Base-by-base conservation (phyloP, 148 eudicot genomes). In the Beta vulgaris region DNA sequence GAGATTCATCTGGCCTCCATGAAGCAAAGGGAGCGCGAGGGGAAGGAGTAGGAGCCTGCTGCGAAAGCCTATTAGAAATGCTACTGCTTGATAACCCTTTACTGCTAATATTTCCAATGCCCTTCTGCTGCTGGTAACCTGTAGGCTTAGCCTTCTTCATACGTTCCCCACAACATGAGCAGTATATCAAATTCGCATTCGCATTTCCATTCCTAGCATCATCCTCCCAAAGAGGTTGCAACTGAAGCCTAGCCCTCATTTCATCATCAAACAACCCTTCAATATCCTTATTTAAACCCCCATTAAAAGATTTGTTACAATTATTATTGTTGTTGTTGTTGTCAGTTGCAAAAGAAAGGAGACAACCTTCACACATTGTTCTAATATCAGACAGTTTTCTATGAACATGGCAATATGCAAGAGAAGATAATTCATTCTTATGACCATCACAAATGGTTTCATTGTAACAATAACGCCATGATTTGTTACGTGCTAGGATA, bases 331-430 rank as follows among this genome's bases (percentile, higher is more conserved):
- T 89, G 0, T 86, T 90, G 46, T 78, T 82, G 73, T 78, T 84
- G 72, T 89, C 92, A 0, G 87, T 84, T 5, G 91, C 90, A 64
- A 82, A 92, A 0, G 98, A 93, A 51, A 96, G 97, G 51, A 92
- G 97, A 54, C 99, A 96, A 0, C 91, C 88, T 21, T 92, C 92
- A 26, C 99, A 96, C 99, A 96, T 92, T 66, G 77, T 82, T 49
- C 84, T 80, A n/a, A 92, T 86, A 71, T 91, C 91, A 2, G 97
- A 89, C 13, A 96, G 86, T 59, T 86, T 91, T 57, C 87, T 76
- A 73, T 96, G 99, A 43, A 92, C 84, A 65, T 91, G 97, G 77
- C 99, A 96, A 76, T 91, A 96, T 1, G 99, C 99, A 21, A 96
- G 85, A 58, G 97, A 89, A 8, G 99, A 96, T 8, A 96, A 82